Conservation (phyloP, 805 yeast species). For the Maudiozyma bulderi region DNA sequence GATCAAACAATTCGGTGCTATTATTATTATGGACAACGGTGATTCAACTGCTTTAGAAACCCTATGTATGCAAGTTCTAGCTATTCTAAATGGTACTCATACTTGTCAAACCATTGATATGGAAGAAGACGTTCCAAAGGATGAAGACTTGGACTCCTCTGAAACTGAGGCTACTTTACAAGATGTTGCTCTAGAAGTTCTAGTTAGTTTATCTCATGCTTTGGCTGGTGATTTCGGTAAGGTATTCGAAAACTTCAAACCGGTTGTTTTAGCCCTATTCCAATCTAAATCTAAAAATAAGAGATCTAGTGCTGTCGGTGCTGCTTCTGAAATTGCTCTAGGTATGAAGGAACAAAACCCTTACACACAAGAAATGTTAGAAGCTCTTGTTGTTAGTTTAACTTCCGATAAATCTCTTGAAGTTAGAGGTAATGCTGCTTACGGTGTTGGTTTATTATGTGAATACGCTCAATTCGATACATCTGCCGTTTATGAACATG, state of each 20-base stretch:
- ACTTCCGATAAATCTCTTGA: conserved; percentile 71
- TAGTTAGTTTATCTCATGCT: conserved; percentile 66
- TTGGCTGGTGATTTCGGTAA: conserved; percentile 69
- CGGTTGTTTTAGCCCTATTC: conserved; percentile 46
- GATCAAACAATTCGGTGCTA: conserved; percentile 60
- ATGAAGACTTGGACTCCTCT: conserved; percentile 45
- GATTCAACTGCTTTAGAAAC: conserved; percentile 52
- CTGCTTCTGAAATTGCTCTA: conserved; percentile 78
- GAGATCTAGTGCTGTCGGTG: conserved; percentile 79
- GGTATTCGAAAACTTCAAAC: conserved; percentile 65
- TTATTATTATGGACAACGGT: conserved; percentile 49
- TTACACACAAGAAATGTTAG: conserved; percentile 58
- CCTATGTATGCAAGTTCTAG: conserved; percentile 62
- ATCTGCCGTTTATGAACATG: conserved; percentile 52
- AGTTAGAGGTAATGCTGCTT: conserved; percentile 91
- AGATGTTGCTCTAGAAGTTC: conserved; percentile 79
- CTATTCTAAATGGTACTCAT: conserved; percentile 72
- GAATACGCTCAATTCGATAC: conserved; percentile 44
- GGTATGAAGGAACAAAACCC: conserved; percentile 63
- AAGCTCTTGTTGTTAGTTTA: conserved; percentile 58
- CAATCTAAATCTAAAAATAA: conserved; percentile 57
- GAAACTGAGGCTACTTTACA: conserved; percentile 59
- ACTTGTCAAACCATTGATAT: conserved; percentile 72
- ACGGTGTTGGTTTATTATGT: conserved; percentile 78
- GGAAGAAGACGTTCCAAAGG: conserved; percentile 51